phyloP scores from a whole-genome alignment of 177 flowering plant genomes.

The Tripterygium wilfordii region DNA sequence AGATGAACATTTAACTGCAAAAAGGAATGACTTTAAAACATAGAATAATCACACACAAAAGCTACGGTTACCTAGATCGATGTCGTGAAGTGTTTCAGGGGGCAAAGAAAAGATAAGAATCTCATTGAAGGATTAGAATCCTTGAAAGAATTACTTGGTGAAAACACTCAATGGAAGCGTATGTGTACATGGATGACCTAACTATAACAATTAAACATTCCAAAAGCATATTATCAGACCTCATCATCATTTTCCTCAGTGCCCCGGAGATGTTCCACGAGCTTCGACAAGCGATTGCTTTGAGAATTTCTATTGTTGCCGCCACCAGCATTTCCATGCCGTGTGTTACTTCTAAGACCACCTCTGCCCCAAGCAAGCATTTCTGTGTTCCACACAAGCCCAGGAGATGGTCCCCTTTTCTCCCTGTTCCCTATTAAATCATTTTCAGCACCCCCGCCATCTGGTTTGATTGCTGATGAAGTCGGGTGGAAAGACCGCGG shows the following conservation, averaged over 20 bases:
- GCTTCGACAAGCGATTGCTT: constrained; percentile 44
- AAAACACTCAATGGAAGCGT: not conserved
- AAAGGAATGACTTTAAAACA: not conserved
- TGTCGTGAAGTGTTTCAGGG: too few species aligned
- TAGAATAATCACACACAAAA: too few species aligned
- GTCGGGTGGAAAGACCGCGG: constrained; percentile 35
- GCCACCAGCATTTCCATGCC: constrained; percentile 53
- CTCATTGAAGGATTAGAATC: too few species aligned
- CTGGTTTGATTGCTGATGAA: constrained; percentile 25
- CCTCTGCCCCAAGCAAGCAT: constrained; percentile 84
- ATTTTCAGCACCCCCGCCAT: constrained; percentile 43
- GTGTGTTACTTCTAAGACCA: constrained; percentile 67
- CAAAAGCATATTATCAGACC: constrained; percentile 14
- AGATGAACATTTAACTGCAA: constrained; percentile 48
- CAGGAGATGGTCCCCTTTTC: constrained; percentile 40
- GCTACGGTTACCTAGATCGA: too few species aligned
- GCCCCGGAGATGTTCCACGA: constrained; percentile 57
- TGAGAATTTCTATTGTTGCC: constrained; percentile 40
- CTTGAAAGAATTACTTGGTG: too few species aligned
- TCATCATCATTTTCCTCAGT: constrained; percentile 42
- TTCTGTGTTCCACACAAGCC: constrained; percentile 48
- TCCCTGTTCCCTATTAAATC: constrained; percentile 44
- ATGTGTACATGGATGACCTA: not conserved
- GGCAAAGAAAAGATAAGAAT: too few species aligned
- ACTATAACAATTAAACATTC: not conserved